A percentile compares a stretch with the other conserved stretches of the same genome.
These are phyloP conservation scores for Penicillium sp. DNA, from an alignment of 2,329 filamentous ascomycete species.

Conservation along the genomic window DNA sequence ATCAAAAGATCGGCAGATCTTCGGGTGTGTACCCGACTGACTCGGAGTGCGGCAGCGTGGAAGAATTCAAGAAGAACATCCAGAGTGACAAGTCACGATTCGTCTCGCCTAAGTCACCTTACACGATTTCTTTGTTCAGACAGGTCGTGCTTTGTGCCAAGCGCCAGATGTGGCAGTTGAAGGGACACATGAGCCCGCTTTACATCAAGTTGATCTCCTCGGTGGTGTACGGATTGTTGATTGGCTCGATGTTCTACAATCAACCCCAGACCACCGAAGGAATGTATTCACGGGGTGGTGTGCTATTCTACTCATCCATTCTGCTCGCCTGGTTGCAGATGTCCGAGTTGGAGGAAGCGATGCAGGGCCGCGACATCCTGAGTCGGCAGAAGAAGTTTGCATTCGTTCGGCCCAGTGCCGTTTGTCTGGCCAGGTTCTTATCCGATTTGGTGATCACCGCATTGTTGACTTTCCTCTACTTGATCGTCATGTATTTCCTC, in stretches of 20 bases:
- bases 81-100: conserved; percentile 54
- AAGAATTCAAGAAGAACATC: conserved; percentile 61
- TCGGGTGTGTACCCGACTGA: conserved; percentile 50
- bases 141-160: conserved; percentile 63
- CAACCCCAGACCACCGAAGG: conserved; percentile 57
- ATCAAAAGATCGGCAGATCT: conserved; percentile 38
- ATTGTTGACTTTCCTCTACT: conserved; percentile 56
- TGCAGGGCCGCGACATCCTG: conserved; percentile 67
- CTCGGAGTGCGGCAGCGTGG: conserved; percentile 30
- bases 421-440: conserved; percentile 59
- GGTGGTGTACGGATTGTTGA: conserved; percentile 68
- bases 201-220: conserved; percentile 75
- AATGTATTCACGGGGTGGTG: conserved; percentile 61
- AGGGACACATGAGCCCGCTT: conserved; percentile 69
- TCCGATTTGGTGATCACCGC: conserved; percentile 59
- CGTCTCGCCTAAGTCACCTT: conserved; percentile 66
- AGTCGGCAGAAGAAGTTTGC: conserved; percentile 66
- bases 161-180: conserved; percentile 73
- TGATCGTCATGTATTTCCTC: conserved; percentile 64
- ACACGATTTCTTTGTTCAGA: conserved; percentile 70
- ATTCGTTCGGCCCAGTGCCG: conserved; percentile 64
- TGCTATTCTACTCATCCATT: conserved; percentile 63
- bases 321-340: conserved; percentile 69
- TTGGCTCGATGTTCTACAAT: conserved; percentile 74
- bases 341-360: conserved; percentile 73